Percentiles rank a stretch among this genome's conserved stretches.
These are phyloP conservation scores for Coriolopsis trogii DNA, from an alignment of 1,284 basidiomycete species.

Conservation along the genomic window DNA sequence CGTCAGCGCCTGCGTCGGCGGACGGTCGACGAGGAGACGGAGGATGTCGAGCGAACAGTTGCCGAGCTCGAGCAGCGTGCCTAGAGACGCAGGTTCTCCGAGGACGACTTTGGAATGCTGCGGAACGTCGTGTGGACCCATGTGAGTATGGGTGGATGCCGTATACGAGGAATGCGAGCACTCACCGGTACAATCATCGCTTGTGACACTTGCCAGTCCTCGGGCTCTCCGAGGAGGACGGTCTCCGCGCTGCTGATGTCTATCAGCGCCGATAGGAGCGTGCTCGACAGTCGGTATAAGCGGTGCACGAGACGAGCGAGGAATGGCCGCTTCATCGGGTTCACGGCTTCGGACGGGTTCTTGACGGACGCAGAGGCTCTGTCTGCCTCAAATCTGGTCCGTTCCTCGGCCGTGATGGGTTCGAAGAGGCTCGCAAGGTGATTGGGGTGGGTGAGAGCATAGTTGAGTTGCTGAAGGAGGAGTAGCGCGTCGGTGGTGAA, in stretches of 20 bases:
- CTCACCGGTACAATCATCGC: conserved; percentile 77
- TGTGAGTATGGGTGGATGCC: conserved; percentile 17
- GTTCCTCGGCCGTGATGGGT: conserved; percentile 79
- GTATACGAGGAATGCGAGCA: conserved; percentile 23
- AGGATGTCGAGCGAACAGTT: conserved; percentile 74
- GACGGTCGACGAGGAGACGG: conserved; percentile 58
- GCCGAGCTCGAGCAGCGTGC: conserved; percentile 76
- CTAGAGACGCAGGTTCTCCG: conserved; percentile 77
- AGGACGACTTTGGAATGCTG: conserved; percentile 83
- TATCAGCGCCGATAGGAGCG: conserved; percentile 71
- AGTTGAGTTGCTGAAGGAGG: conserved; percentile 88
- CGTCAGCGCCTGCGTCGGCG: conserved; percentile 54
- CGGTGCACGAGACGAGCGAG: conserved; percentile 70
- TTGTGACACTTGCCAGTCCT: conserved; percentile 71
- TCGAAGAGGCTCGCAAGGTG: conserved; percentile 83
- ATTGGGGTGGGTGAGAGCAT: conserved; percentile 89
- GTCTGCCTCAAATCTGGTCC: conserved; percentile 66
- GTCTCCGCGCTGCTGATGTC: conserved; percentile 71
- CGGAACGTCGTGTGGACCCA: no score
- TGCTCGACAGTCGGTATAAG: conserved; percentile 69
- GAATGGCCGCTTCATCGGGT: conserved; percentile 69
- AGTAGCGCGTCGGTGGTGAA: conserved; percentile 70
- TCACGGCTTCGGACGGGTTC: conserved; percentile 50
- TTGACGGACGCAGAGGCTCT: conserved; percentile 29
- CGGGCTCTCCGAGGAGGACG: conserved; percentile 65